Evolutionary conservation across 2,329 filamentous ascomycete genomes (phyloP).

Genomic region (Nemania bipapillata): DNA sequence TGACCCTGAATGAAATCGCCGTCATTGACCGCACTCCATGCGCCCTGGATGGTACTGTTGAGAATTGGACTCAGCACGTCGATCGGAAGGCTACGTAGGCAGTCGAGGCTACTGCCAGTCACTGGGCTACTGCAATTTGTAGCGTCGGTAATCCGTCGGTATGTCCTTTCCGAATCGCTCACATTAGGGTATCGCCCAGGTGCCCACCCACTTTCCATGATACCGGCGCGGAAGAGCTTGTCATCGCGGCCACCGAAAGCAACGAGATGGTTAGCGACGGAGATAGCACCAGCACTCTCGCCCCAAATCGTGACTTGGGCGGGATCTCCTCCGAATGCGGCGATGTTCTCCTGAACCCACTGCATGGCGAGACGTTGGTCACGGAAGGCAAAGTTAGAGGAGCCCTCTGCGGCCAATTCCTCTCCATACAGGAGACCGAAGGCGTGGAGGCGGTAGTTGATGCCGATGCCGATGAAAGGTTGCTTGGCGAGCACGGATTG

Average conservation of each 20-base stretch:
- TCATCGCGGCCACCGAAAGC: constrained; percentile 1
- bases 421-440: not conserved
- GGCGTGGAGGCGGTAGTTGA: constrained; percentile 1
- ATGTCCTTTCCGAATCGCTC: not conserved
- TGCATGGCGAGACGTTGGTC: constrained; percentile 2
- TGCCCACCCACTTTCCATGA: not conserved
- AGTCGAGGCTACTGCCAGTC: not conserved
- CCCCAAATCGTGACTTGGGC: constrained; percentile 8
- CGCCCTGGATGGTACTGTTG: not conserved
- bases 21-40: not conserved
- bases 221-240: constrained; percentile 4
- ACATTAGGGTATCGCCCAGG: not conserved
- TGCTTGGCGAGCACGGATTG: not conserved
- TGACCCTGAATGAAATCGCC: not conserved
- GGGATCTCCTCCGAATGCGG: constrained; percentile 12
- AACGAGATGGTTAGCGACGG: not conserved
- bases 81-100: not conserved
- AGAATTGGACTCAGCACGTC: not conserved
- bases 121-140: not conserved
- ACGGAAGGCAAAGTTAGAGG: not conserved
- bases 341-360: constrained; percentile 12
- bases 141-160: not conserved
- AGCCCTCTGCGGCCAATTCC: constrained; percentile 1
- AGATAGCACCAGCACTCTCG: not conserved
- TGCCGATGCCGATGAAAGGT: not conserved